Evolutionary conservation across 768 basidiomycete genomes (phyloP).

Genomic region (Favolaschia claudopus): DNA sequence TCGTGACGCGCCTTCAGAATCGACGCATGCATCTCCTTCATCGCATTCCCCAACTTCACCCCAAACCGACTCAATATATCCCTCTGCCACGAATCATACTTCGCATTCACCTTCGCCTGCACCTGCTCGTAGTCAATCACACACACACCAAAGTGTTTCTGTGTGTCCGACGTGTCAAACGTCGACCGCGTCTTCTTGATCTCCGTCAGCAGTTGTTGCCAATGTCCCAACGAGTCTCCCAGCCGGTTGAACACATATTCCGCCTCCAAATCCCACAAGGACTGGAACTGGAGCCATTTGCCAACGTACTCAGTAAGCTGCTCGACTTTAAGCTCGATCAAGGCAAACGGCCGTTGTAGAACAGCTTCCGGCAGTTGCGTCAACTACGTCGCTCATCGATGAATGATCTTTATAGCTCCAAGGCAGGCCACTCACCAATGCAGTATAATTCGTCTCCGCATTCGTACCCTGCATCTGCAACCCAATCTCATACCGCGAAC

Average conservation of each 20-base stretch:
- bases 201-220: constrained; percentile 96
- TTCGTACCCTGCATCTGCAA: constrained; percentile 83
- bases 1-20: constrained; percentile 95
- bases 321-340: constrained; percentile 89
- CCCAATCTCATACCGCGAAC: constrained; percentile 96
- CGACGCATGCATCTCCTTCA: constrained; percentile 97
- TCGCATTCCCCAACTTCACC: constrained; percentile 88
- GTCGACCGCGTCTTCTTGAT: constrained; percentile 97
- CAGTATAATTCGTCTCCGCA: constrained; percentile 81
- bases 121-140: constrained; percentile 98
- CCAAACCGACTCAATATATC: constrained; percentile 95
- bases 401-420: background rate
- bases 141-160: constrained; percentile 90
- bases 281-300: constrained; percentile 99
- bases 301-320: constrained; percentile 90
- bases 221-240: constrained; percentile 90
- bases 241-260: constrained; percentile 96
- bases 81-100: constrained; percentile 98
- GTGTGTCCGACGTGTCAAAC: constrained; percentile 96
- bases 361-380: constrained; percentile 76
- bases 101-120: constrained; percentile 95
- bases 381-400: constrained; percentile 54
- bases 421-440: constrained; percentile 62
- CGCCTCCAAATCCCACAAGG: constrained; percentile 96
- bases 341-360: constrained; percentile 80